Base-by-base conservation (phyloP, 169 alveolate species). In the Perkinsus olseni region DNA sequence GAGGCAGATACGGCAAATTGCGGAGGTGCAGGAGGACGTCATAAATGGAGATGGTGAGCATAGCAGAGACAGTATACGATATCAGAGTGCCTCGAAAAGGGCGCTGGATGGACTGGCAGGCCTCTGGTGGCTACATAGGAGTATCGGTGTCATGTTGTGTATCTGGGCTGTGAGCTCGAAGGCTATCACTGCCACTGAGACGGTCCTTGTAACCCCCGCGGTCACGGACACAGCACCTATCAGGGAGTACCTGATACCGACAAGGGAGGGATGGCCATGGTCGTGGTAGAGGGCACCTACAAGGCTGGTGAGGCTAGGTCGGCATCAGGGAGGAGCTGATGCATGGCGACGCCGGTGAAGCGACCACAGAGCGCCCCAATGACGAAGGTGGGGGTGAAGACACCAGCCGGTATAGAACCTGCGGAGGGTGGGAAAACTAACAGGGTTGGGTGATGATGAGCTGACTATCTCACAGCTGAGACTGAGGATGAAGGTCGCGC, bases 211-310 rank as follows among this genome's bases (percentile, higher is more conserved):
- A 45, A 97, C 96, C 0, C 97, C 96, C n/a, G 96, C 93, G 91
- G 96, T 95, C 20, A 96, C 92, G 13, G 96, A 96, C 31, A 97
- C 97, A 38, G 97, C 97, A 38, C 97, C 98, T 13, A 96, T 96
- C 91, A 97, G 96, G 13, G 98, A 96, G 94, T 96, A 97, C 31
- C 95, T 62, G 34, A 6, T 40, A 11, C 3, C 50, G 34, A 62
- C 8, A 24, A 1, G 24, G 17, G 17, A 28, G 13, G 82, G 34
- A 8, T 3, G 1, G 31, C 37, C 34, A 28, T 6, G 17, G 82
- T 13, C 10, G 82, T 62, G 17, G 82, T 21, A 3, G 82, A 13
- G 0, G 82, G 17, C 17, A 24, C 82, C 17, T 24, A 62, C 82
- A 62, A 62, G 28, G 82, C 82, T 13, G 82, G 82, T 3, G 82